These are phyloP conservation scores for Penicillium sp. DNA, from an alignment of 2,329 filamentous ascomycete species.

Conservation along the genomic window DNA sequence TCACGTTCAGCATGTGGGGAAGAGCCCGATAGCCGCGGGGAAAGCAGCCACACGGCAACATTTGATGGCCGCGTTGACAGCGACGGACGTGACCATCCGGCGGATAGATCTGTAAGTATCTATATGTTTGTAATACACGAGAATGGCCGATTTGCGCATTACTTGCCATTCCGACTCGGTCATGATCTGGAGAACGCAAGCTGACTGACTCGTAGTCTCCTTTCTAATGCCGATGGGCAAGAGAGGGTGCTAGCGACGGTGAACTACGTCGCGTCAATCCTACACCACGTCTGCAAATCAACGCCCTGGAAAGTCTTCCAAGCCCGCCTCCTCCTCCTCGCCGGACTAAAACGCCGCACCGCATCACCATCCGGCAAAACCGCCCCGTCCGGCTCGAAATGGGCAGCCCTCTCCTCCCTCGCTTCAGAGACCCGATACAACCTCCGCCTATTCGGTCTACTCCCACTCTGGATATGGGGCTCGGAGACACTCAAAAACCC, in stretches of 20 bases:
- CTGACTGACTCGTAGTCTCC: conserved; percentile 51
- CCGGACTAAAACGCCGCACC: conserved; percentile 31
- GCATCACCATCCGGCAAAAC: conserved; percentile 11
- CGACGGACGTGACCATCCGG: conserved; percentile 33
- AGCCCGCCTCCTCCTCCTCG: conserved; percentile 49
- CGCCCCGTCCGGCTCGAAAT: conserved; percentile 48
- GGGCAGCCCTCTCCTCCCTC: conserved; percentile 49
- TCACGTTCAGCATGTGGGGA: conserved; percentile 23
- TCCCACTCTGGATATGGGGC: conserved; percentile 76
- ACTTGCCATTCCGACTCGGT: background rate
- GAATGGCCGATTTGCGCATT: background rate
- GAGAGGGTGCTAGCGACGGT: conserved; percentile 70
- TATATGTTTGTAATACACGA: background rate
- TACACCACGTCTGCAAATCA: conserved; percentile 63
- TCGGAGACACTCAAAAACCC: conserved; percentile 61
- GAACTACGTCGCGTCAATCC: conserved; percentile 67
- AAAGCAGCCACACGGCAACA: conserved; percentile 26
- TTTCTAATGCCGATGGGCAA: conserved; percentile 68
- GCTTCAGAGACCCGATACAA: conserved; percentile 57
- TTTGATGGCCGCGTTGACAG: conserved; percentile 30
- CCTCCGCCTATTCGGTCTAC: conserved; percentile 62
- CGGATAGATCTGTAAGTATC: conserved; percentile 34
- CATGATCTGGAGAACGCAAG: background rate
- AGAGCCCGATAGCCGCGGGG: conserved; percentile 23
- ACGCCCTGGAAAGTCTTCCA: conserved; percentile 43